phyloP scores from a whole-genome alignment of 2,329 filamentous ascomycete genomes.

The Monosporascus sp. region DNA sequence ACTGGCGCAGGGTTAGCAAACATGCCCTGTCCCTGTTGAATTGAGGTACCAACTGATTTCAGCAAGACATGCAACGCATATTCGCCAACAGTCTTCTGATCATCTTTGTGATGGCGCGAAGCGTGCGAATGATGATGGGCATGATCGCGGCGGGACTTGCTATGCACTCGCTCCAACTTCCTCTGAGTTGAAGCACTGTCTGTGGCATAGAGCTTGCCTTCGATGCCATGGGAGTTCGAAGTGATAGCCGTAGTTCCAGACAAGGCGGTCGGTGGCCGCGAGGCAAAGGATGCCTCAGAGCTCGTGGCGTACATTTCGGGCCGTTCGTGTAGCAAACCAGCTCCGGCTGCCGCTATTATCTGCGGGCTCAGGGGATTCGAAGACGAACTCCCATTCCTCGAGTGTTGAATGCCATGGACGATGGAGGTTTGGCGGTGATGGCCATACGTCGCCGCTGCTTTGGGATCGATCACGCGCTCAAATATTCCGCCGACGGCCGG shows the following conservation, averaged over 20 bases:
- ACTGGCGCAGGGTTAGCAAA: slow-evolving; percentile 44
- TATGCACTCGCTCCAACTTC: slow-evolving; percentile 57
- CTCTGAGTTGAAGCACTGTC: slow-evolving; percentile 40
- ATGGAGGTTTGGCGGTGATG: slow-evolving; percentile 97
- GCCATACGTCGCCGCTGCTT: slow-evolving; percentile 56
- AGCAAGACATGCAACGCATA: slow-evolving; percentile 96
- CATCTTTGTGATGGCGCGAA: slow-evolving; percentile 62
- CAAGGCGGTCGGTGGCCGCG: slow-evolving; percentile 42
- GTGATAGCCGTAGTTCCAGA: slow-evolving; percentile 35
- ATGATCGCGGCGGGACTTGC: slow-evolving; percentile 65
- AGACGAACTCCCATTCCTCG: slow-evolving; percentile 76
- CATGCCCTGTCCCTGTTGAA: not conserved
- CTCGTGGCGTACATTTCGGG: slow-evolving; percentile 45
- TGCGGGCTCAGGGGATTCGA: slow-evolving; percentile 85
- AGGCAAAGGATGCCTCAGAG: slow-evolving; percentile 31
- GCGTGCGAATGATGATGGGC: slow-evolving; percentile 72
- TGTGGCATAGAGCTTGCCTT: slow-evolving; percentile 38
- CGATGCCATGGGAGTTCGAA: slow-evolving; percentile 28
- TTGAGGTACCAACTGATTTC: slow-evolving; percentile 61
- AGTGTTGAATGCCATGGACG: slow-evolving; percentile 92
- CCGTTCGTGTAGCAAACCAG: slow-evolving; percentile 46
- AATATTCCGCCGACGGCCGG: slow-evolving; percentile 35
- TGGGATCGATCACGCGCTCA: slow-evolving; percentile 51
- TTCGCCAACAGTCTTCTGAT: slow-evolving; percentile 92
- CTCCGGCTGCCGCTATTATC: slow-evolving; percentile 67